Percentiles rank a stretch among this genome's conserved stretches.
Conservation (phyloP, 352 stramenopile species). For the Pythium plurisporium region DNA sequence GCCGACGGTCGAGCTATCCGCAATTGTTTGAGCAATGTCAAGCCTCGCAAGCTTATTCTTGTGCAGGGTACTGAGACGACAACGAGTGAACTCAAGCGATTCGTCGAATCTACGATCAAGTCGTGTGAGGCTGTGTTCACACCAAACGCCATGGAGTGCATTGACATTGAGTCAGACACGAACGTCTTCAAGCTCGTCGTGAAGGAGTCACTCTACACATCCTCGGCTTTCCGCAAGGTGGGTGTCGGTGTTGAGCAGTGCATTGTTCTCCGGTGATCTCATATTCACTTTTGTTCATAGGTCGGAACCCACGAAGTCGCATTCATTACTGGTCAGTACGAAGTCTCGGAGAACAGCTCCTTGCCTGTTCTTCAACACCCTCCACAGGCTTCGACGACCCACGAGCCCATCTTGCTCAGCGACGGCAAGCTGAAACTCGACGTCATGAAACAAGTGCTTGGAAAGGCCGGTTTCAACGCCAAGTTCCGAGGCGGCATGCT, state of each 20-base stretch:
- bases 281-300: slow-evolving; percentile 20
- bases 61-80: slow-evolving; percentile 81
- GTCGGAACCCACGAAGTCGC: slow-evolving; percentile 83
- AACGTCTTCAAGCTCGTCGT: slow-evolving; percentile 88
- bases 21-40: slow-evolving; percentile 87
- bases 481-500: slow-evolving; percentile 89
- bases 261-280: too few relatives aligned
- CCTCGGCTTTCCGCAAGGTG: slow-evolving; percentile 79
- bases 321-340: slow-evolving; percentile 76
- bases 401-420: slow-evolving; percentile 81
- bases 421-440: slow-evolving; percentile 89
- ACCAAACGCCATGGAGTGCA: slow-evolving; percentile 83
- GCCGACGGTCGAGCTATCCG: slow-evolving; percentile 82
- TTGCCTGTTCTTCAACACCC: slow-evolving; percentile 66
- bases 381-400: slow-evolving; percentile 35
- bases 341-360: slow-evolving; percentile 59
- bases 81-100: slow-evolving; percentile 76
- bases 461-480: slow-evolving; percentile 83
- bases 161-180: slow-evolving; percentile 89
- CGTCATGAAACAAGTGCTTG: slow-evolving; percentile 86
- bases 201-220: slow-evolving; percentile 85
- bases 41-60: slow-evolving; percentile 85
- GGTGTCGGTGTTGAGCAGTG: too few relatives aligned
- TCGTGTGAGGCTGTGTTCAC: slow-evolving; percentile 85
- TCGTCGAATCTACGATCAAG: slow-evolving; percentile 79